Evolutionary conservation across 139 green algal species (phyloP), one percentile per base, ranked within the genome.

Genomic region (Tetradesmus obliquus): DNA sequence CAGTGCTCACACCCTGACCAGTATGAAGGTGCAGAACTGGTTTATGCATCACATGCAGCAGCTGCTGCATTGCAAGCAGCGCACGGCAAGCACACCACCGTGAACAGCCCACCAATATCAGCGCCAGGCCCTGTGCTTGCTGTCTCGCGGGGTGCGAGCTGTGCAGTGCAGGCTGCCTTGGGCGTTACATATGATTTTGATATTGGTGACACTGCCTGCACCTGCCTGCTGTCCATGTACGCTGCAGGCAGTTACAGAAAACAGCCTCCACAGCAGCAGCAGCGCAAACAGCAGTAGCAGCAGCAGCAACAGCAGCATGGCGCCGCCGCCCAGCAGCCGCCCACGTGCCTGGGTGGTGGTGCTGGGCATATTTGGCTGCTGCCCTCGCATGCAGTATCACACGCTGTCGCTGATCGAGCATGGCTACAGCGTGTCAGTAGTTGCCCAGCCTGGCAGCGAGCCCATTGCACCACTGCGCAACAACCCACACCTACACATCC

Each of bases 341-440:
- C 57, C 60, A 57, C 32, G 51, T 1, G 94, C 83, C 0, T 99
- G 97, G 97, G 96, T 99, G 2, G 95, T 99, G 22, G 98, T 99
- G 7, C 94, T 99, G 4, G 98, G 98, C 55, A 98, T 99, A 81
- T 97, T 99, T 88, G 98, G 98, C 5, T 92, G 98, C 15, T 99
- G 97, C 89, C 98, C 98, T 0, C 93, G 98, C 3, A 99, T 99
- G 98, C 96, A 99, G 92, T 99, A 99, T 89, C 98, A 99, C 91
- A 92, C 98, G 3, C 60, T 97, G 0, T 99, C 98, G 0, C 90
- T 99, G 0, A 94, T 94, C 24, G 84, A 95, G 6, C 45, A 71
- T 17, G 95, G 93, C 10, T 94, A 92, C 22, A 82, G 89, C 17
- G 97, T 98, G 1, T 54, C 94, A 71, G 92, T 98, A 1, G 81